These are phyloP conservation scores for Fereydounia khargensis DNA, from an alignment of 1,284 basidiomycete genomes.

Conservation along the genomic window DNA sequence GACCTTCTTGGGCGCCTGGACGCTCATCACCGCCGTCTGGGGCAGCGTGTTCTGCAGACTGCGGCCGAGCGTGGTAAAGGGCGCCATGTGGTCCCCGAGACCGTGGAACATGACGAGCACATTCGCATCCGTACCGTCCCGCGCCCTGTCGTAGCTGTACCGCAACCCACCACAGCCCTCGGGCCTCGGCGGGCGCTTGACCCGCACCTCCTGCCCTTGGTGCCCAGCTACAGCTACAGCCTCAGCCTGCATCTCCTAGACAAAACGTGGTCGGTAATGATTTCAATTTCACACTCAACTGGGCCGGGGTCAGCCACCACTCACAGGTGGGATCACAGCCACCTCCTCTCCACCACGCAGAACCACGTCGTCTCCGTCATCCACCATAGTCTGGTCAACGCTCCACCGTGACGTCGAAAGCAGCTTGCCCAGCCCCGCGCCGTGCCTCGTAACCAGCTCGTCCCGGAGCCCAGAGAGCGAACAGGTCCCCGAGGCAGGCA, in stretches of 20 bases:
- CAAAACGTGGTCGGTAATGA: too few species aligned
- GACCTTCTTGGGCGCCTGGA: conserved; percentile 77
- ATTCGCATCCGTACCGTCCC: conserved; percentile 84
- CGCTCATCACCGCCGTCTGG: conserved; percentile 76
- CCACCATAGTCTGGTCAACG: conserved; percentile 64
- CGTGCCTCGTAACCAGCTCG: neutral
- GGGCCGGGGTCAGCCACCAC: conserved; percentile 61
- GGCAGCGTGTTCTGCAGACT: conserved; percentile 69
- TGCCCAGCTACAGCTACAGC: too few species aligned
- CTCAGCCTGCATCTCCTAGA: too few species aligned
- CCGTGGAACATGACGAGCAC: conserved; percentile 82
- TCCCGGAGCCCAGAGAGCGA: conserved; percentile 63
- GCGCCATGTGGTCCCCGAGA: conserved; percentile 76
- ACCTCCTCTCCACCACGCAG: conserved; percentile 73
- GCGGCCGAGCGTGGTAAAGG: conserved; percentile 72
- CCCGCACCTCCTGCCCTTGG: too few species aligned
- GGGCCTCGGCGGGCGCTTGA: too few species aligned
- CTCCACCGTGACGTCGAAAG: conserved; percentile 63
- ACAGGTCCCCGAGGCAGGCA: conserved; percentile 37
- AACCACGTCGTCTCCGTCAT: conserved; percentile 61
- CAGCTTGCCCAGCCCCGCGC: neutral
- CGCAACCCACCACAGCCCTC: too few species aligned
- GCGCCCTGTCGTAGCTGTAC: too few species aligned
- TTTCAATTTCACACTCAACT: too few species aligned
- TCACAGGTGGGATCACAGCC: conserved; percentile 76